Percentiles rank a stretch among this genome's conserved stretches.
Evolutionary conservation across 441 rosid genomes (phyloP).

Genomic region (Eruca vesicaria): DNA sequence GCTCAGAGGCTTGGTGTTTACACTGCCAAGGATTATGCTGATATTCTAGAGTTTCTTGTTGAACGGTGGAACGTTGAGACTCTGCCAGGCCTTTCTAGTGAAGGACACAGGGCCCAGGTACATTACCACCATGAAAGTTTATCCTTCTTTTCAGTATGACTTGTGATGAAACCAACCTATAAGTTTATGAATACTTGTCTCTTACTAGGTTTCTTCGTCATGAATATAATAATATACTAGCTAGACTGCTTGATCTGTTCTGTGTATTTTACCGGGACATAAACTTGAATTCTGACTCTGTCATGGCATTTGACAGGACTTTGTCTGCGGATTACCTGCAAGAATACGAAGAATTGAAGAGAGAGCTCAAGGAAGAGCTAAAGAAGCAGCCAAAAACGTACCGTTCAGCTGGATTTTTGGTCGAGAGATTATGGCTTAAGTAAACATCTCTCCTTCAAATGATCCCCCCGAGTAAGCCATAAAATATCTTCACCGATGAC

Average conservation of each 20-base stretch:
- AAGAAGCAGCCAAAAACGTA: constrained; percentile 21
- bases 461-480: neutral
- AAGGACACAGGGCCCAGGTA: constrained; percentile 34
- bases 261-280: neutral
- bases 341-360: constrained; percentile 32
- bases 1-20: constrained; percentile 37
- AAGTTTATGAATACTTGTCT: neutral
- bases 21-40: constrained; percentile 39
- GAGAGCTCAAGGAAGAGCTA: constrained; percentile 35
- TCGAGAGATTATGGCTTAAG: constrained; percentile 24
- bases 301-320: constrained; percentile 15
- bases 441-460: neutral
- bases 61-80: constrained; percentile 29
- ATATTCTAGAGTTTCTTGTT: constrained; percentile 35
- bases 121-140: neutral
- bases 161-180: neutral
- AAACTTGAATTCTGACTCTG: constrained; percentile 4
- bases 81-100: constrained; percentile 27
- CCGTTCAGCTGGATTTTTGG: constrained; percentile 39
- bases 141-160: neutral
- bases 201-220: neutral
- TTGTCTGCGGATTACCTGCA: constrained; percentile 26
- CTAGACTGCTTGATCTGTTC: neutral
- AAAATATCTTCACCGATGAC: neutral
- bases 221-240: neutral